A percentile compares a stretch with the other conserved stretches of the same genome.
These are phyloP conservation scores for Talaromyces sp. DNA, from an alignment of 2,329 filamentous ascomycete species.

Conservation along the genomic window DNA sequence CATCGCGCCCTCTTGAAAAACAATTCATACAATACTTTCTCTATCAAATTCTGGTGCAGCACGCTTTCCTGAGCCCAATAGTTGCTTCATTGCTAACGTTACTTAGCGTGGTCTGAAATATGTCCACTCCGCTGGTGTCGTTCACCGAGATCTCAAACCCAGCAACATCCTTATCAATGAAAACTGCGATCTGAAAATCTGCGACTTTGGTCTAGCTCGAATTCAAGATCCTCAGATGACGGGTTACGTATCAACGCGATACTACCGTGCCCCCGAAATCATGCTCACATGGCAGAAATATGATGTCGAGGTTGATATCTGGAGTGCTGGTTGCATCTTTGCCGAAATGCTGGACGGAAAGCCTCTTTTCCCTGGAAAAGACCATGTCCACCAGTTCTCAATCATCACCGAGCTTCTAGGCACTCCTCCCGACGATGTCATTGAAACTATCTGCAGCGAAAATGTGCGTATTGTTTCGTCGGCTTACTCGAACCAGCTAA, in stretches of 20 bases:
- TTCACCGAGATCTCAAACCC: conserved; percentile 95
- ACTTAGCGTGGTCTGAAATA: conserved; percentile 91
- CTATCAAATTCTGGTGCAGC: conserved; percentile 90
- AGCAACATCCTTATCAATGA: conserved; percentile 99
- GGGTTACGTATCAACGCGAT: conserved; percentile 95
- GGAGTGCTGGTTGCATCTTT: conserved; percentile 98
- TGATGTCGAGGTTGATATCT: conserved; percentile 97
- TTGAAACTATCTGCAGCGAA: conserved; percentile 96
- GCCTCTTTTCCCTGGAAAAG: conserved; percentile 95
- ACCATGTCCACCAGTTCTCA: conserved; percentile 99
- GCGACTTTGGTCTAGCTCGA: conserved; percentile 94
- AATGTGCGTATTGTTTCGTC: conserved; percentile 61
- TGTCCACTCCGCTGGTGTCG: conserved; percentile 95
- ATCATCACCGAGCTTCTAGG: conserved; percentile 98
- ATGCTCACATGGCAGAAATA: conserved; percentile 99
- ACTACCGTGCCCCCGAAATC: conserved; percentile 97
- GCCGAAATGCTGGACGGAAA: conserved; percentile 99
- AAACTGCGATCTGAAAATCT: conserved; percentile 99
- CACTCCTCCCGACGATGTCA: conserved; percentile 96
- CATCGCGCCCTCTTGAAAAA: conserved; percentile 93
- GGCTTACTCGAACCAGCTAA: background rate
- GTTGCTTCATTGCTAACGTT: conserved; percentile 21
- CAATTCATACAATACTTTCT: conserved; percentile 99
- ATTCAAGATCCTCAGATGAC: conserved; percentile 99
- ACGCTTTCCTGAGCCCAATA: background rate